These are phyloP conservation scores for Malassezia sp. DNA, from an alignment of 1,284 basidiomycete genomes.

Conservation along the genomic window DNA sequence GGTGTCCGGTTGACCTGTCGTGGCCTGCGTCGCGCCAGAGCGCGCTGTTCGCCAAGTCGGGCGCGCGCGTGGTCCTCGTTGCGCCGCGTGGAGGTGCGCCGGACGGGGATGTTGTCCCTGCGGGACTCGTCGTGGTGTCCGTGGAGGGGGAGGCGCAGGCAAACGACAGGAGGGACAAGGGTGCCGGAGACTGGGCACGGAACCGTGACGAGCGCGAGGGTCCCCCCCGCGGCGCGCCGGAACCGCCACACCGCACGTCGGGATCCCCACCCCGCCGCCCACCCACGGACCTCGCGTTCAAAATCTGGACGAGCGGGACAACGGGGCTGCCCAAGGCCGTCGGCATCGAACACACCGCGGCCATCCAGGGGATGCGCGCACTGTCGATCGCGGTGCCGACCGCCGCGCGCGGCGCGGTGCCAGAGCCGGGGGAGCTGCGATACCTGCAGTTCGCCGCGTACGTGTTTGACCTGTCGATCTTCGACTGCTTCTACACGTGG, in stretches of 20 bases:
- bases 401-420: neutral
- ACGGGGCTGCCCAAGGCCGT: slow-evolving; percentile 47
- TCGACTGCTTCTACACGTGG: slow-evolving; percentile 45
- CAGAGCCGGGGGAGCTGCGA: slow-evolving; percentile 21
- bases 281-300: slow-evolving; percentile 20
- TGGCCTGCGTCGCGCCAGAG: slow-evolving; percentile 40
- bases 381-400: slow-evolving; percentile 39
- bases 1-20: slow-evolving; percentile 47
- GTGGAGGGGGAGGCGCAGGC: slow-evolving; percentile 28
- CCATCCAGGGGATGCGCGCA: slow-evolving; percentile 43
- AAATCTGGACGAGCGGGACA: slow-evolving; percentile 48
- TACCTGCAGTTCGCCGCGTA: slow-evolving; percentile 47
- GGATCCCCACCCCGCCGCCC: too few species aligned
- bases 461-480: slow-evolving; percentile 45
- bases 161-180: too few species aligned
- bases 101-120: slow-evolving; percentile 18
- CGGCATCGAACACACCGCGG: slow-evolving; percentile 41
- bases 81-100: neutral
- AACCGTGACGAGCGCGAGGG: too few species aligned
- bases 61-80: slow-evolving; percentile 30
- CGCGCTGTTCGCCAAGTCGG: slow-evolving; percentile 42
- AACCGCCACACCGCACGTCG: neutral
- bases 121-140: slow-evolving; percentile 21
- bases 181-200: too few species aligned
- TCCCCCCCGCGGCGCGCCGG: neutral